A percentile compares a stretch with the other conserved stretches of the same genome.
phyloP scores from a whole-genome alignment of 805 yeast species.

The Cyberlindnera lachancei region DNA sequence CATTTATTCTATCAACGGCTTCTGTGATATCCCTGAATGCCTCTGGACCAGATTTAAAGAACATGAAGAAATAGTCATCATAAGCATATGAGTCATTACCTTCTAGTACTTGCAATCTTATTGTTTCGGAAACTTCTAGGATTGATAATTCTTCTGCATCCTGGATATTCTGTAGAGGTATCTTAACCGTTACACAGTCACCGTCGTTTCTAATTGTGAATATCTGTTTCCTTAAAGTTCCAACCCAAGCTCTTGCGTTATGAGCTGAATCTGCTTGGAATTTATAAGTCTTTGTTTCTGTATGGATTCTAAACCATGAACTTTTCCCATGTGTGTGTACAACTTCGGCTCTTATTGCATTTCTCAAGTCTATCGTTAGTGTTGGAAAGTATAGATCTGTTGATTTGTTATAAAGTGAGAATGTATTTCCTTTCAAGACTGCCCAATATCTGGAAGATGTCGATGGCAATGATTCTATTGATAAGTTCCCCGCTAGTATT shows the following conservation, averaged over 20 bases:
- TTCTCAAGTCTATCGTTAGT: constrained; percentile 62
- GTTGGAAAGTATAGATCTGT: constrained; percentile 82
- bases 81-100: constrained; percentile 42
- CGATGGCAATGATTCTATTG: constrained; percentile 28
- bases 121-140: constrained; percentile 47
- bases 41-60: constrained; percentile 45
- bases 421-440: constrained; percentile 57
- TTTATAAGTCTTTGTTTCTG: constrained; percentile 49
- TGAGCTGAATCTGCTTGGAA: constrained; percentile 68
- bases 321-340: constrained; percentile 19
- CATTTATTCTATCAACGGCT: constrained; percentile 22
- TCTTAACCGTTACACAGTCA: constrained; percentile 66
- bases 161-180: constrained; percentile 64
- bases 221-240: constrained; percentile 62
- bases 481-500: constrained; percentile 43
- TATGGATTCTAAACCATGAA: constrained; percentile 50
- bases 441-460: constrained; percentile 63
- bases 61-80: constrained; percentile 67
- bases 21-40: constrained; percentile 34
- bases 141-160: constrained; percentile 52
- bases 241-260: constrained; percentile 77
- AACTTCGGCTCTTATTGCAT: constrained; percentile 55
- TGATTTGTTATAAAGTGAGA: constrained; percentile 61
- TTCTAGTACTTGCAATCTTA: constrained; percentile 57
- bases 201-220: constrained; percentile 67